A percentile compares a stretch with the other conserved stretches of the same genome.
Conservation (phyloP, 192 early-diverging fungal species). For the Dispira parvispora region DNA sequence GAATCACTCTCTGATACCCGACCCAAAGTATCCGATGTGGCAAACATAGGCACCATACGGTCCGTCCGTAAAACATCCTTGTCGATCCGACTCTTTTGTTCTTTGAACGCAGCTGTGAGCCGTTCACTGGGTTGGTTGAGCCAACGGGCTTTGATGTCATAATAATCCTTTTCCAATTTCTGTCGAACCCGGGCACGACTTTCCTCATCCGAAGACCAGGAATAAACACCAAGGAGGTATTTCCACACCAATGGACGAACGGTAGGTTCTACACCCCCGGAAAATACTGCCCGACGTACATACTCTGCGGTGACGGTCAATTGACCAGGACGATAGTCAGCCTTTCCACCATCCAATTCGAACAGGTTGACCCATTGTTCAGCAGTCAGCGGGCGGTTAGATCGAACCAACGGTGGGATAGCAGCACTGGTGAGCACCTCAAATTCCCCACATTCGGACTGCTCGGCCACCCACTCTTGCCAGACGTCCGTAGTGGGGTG, state of each 20-base stretch:
- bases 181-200: conserved; percentile 47
- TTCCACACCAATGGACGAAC: conserved; percentile 78
- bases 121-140: conserved; percentile 35
- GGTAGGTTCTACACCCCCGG: conserved; percentile 63
- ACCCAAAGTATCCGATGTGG: conserved; percentile 41
- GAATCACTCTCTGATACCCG: conserved; percentile 16
- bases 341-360: conserved; percentile 21
- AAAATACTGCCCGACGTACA: conserved; percentile 42
- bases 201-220: conserved; percentile 60
- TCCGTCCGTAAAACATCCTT: conserved; percentile 98
- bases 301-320: conserved; percentile 29
- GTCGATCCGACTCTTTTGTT: conserved; percentile 65
- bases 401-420: conserved; percentile 24
- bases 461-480: conserved; percentile 29
- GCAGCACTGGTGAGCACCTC: conserved; percentile 23
- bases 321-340: conserved; percentile 22
- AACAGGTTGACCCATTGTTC: conserved; percentile 61
- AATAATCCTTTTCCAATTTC: conserved; percentile 39
- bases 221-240: conserved; percentile 68
- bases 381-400: conserved; percentile 30
- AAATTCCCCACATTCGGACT: conserved; percentile 22
- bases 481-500: conserved; percentile 20
- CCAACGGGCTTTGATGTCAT: conserved; percentile 46
- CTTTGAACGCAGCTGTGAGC: conserved; percentile 37
- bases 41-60: conserved; percentile 66